A percentile compares a stretch with the other conserved stretches of the same genome.
Evolutionary conservation across 495 filamentous ascomycete genomes (phyloP).

Genomic region (Aeminium ludgeri): DNA sequence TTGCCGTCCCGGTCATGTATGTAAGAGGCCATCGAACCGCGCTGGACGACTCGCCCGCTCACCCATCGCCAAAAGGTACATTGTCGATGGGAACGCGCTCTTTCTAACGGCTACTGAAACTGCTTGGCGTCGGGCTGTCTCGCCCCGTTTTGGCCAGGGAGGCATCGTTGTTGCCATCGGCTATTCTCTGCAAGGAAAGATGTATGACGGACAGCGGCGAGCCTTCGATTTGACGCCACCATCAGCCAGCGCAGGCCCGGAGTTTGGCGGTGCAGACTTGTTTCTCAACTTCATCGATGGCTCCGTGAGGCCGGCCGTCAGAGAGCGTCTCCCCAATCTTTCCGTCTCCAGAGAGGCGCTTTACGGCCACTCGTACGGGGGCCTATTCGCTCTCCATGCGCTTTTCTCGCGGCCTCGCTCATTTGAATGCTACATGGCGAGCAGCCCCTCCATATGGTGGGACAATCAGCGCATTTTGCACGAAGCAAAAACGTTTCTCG

Average conservation of each 20-base stretch:
- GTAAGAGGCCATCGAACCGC: too few relatives aligned
- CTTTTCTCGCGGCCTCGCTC: neutral
- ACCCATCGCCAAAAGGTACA: neutral
- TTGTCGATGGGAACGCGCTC: neutral
- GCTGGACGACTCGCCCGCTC: too few relatives aligned
- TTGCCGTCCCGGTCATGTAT: neutral
- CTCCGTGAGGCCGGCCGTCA: too few relatives aligned
- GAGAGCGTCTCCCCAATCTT: too few relatives aligned
- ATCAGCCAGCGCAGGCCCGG: neutral
- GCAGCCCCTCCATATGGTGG: neutral
- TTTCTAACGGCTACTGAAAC: neutral
- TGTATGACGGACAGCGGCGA: neutral
- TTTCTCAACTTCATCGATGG: neutral
- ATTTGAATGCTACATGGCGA: neutral
- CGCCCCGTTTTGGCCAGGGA: neutral
- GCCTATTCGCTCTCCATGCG: neutral
- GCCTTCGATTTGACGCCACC: neutral
- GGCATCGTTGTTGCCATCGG: neutral
- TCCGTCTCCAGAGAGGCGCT: neutral
- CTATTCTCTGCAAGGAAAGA: neutral
- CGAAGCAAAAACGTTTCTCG: neutral
- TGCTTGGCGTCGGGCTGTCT: neutral
- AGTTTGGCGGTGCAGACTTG: neutral
- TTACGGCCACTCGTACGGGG: neutral
- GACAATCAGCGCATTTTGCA: neutral